Percentiles rank a stretch among this genome's conserved stretches.
Conservation (phyloP, 352 stramenopile genomes). For the Globisporangium apiculatum region DNA sequence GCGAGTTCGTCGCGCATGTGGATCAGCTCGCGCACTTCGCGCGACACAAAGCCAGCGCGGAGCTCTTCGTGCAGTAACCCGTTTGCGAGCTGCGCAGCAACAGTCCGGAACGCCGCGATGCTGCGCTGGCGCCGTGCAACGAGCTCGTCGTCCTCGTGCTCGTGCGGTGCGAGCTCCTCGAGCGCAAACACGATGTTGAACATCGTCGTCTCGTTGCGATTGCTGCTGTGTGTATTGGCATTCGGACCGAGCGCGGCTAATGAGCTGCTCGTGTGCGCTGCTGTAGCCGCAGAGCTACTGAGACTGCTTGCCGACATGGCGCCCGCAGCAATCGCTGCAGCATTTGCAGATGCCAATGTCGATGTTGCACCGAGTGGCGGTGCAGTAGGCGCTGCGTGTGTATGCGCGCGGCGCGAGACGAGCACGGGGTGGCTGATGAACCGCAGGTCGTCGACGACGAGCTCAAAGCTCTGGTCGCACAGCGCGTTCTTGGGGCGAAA, state of each 20-base stretch:
- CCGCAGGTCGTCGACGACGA: conserved; percentile 80
- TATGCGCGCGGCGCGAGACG: conserved; percentile 32
- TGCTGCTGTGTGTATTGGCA: conserved; percentile 9
- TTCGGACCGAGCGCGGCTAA: not conserved
- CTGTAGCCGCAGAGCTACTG: not conserved
- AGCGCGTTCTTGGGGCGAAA: conserved; percentile 86
- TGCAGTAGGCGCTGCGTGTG: not conserved
- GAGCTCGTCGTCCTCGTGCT: conserved; percentile 25
- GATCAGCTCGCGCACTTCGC: conserved; percentile 67
- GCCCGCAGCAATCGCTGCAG: not conserved
- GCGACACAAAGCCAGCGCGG: conserved; percentile 70
- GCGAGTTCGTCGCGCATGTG: conserved; percentile 73
- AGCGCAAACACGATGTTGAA: conserved; percentile 87
- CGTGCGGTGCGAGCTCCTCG: conserved; percentile 31
- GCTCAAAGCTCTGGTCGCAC: conserved; percentile 83
- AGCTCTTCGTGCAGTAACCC: conserved; percentile 80
- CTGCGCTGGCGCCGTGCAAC: conserved; percentile 25
- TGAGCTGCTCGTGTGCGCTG: not conserved
- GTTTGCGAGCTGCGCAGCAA: conserved; percentile 71
- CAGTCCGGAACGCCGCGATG: conserved; percentile 51
- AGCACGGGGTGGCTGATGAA: conserved; percentile 85
- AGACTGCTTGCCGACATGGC: not conserved
- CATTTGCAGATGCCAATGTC: not conserved
- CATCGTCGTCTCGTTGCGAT: conserved; percentile 72
- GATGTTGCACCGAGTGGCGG: not conserved